These are phyloP conservation scores for Hirsutella rhossiliensis DNA, from an alignment of 2,329 filamentous ascomycete species.

Conservation along the genomic window DNA sequence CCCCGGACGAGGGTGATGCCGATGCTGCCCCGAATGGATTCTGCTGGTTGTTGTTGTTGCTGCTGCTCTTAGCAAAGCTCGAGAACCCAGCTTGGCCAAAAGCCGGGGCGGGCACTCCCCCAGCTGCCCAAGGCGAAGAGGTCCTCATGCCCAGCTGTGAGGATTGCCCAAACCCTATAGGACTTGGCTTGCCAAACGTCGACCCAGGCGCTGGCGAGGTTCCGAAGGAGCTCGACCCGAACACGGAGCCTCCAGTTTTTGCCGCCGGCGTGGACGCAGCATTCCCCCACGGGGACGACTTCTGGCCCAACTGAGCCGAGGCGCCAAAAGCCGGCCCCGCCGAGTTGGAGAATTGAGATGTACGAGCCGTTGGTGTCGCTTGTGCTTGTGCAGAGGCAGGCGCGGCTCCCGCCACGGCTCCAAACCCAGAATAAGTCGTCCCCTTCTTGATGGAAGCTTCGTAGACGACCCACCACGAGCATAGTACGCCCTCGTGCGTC, in stretches of 20 bases:
- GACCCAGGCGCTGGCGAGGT: conserved; percentile 22
- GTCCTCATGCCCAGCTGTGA: conserved; percentile 32
- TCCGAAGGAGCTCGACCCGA: conserved; percentile 34
- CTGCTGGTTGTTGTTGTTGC: conserved; percentile 15
- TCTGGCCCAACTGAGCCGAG: conserved; percentile 35
- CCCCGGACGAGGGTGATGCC: conserved; percentile 24
- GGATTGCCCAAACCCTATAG: conserved; percentile 42
- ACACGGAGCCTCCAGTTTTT: conserved; percentile 22
- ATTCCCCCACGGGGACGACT: conserved; percentile 38
- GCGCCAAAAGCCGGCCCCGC: conserved; percentile 29
- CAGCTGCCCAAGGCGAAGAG: conserved; percentile 44
- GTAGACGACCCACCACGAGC: conserved; percentile 87
- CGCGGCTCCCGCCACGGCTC: conserved; percentile 28
- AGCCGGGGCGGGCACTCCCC: conserved; percentile 21
- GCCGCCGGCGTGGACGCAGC: conserved; percentile 17
- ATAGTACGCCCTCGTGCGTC: conserved; percentile 78
- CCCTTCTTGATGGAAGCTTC: conserved; percentile 69
- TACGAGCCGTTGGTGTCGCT: conserved; percentile 15
- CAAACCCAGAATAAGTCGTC: conserved; percentile 60
- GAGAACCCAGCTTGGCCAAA: conserved; percentile 45
- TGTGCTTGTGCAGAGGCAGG: conserved; percentile 15
- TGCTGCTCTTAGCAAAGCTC: conserved; percentile 23
- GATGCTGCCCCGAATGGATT: conserved; percentile 24
- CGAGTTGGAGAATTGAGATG: conserved; percentile 17
- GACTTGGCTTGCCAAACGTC: conserved; percentile 36